Conservation (phyloP, 208 protist genomes). For the Acanthamoeba triangularis region DNA sequence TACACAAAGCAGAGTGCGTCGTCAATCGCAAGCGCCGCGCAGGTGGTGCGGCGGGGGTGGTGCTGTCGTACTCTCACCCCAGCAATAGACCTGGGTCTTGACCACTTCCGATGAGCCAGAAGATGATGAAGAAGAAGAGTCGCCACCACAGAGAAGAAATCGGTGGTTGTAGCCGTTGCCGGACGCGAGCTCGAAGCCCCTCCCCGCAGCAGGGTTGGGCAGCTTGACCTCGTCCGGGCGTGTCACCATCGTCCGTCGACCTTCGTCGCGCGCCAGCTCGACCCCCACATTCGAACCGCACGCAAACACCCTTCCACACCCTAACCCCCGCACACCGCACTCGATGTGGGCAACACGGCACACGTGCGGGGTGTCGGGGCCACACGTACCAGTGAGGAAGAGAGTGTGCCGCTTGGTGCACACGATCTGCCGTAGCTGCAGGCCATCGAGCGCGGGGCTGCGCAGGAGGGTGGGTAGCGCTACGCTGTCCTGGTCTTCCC, state of each 20-base stretch:
- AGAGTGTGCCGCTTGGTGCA: slow-evolving; percentile 25
- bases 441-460: background rate
- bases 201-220: no score
- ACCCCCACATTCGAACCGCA: background rate
- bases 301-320: no score
- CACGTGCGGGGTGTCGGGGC: background rate
- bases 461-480: background rate
- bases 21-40: background rate
- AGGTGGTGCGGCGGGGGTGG: no score
- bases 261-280: background rate
- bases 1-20: background rate
- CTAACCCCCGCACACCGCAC: no score
- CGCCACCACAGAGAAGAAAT: background rate
- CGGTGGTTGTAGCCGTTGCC: background rate
- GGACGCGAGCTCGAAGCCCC: background rate
- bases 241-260: no score
- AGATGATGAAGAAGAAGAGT: background rate
- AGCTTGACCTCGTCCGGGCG: background rate
- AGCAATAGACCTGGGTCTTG: background rate
- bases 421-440: background rate
- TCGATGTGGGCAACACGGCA: background rate
- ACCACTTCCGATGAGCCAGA: no score
- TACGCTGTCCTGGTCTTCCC: background rate
- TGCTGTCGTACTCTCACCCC: background rate
- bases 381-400: slow-evolving; percentile 24